These are phyloP conservation scores for Vicia faba DNA, from an alignment of 306 rosid species.

Conservation along the genomic window DNA sequence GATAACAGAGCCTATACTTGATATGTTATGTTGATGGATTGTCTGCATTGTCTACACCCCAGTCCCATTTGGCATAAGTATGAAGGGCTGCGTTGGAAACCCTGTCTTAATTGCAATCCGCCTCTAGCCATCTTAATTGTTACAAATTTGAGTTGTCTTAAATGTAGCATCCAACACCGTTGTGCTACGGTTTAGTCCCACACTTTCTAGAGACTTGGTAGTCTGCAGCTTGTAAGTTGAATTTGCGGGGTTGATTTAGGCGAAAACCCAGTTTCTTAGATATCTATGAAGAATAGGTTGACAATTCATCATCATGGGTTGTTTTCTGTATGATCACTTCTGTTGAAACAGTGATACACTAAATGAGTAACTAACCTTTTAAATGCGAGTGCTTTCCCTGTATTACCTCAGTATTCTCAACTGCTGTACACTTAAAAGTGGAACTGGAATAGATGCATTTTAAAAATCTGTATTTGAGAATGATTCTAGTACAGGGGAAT, in stretches of 20 bases:
- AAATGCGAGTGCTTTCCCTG: slow-evolving; percentile 1
- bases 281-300: slow-evolving; percentile 12
- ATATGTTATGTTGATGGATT: slow-evolving; percentile 1
- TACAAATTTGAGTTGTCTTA: neutral
- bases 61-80: neutral
- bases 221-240: neutral
- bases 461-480: neutral
- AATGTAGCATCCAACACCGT: neutral
- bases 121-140: neutral
- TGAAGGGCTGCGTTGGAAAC: neutral
- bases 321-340: slow-evolving; percentile 4
- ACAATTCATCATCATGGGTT: slow-evolving; percentile 6
- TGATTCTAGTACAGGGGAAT: slow-evolving; percentile 2
- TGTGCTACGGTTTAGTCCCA: neutral
- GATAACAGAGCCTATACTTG: neutral
- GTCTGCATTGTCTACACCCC: neutral
- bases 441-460: slow-evolving; percentile 12
- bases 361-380: neutral
- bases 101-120: too few species aligned
- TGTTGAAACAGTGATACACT: slow-evolving; percentile 21
- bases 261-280: neutral
- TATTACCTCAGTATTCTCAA: slow-evolving; percentile 7
- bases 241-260: neutral
- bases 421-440: neutral
- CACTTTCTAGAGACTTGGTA: neutral